Evolutionary conservation across 1,139 yeast species (phyloP), one percentile per base, ranked within the genome.

Genomic region (Scheffersomyces cryptocercus): DNA sequence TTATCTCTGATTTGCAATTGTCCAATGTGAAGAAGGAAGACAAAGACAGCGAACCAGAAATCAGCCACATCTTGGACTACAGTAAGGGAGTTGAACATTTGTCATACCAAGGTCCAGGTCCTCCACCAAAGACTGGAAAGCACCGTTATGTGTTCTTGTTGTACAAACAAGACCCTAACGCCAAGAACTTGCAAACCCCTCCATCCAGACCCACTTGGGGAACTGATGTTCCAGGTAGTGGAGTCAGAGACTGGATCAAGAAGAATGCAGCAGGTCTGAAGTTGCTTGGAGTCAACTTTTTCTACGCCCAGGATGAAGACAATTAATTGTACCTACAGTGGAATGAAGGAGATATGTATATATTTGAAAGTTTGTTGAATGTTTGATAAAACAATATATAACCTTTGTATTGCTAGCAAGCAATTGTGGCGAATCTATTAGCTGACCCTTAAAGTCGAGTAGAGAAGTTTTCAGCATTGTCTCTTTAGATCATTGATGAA

Each of bases 201-300:
- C 51, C 64, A 34, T 88, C 77, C 56, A 78, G 97, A 61, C 84
- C 88, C 31, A 84, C 75, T 58, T 90, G 96, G 96, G 97, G 97
- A 29, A 84, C 90, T 11, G 87, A 84, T 24, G 71, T 73, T 34
- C 88, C 95, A 3, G 84, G 87, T 5, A 75, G 80, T 34, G 97
- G 97, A 3, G 88, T 82, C 11, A 75, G 81, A 48, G 87, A 84
- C 52, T 90, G 90, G 88, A 62, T 74, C 47, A 84, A 87, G 37
- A 65, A 70, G 42, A 75, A 81, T 63, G 81, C 88, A 50, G 79
- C 79, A 13, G 70, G 83, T 50, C 64, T 70, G 58, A 77, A 80
- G 52, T 82, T 89, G 40, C 73, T 87, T 45, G 90, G 88, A 12
- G 82, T 82, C 46, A 90, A 90, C 71, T 90, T 85, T 65, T 90